Conservation (phyloP, 2,329 filamentous ascomycete species). For the Aspergillus sp. region DNA sequence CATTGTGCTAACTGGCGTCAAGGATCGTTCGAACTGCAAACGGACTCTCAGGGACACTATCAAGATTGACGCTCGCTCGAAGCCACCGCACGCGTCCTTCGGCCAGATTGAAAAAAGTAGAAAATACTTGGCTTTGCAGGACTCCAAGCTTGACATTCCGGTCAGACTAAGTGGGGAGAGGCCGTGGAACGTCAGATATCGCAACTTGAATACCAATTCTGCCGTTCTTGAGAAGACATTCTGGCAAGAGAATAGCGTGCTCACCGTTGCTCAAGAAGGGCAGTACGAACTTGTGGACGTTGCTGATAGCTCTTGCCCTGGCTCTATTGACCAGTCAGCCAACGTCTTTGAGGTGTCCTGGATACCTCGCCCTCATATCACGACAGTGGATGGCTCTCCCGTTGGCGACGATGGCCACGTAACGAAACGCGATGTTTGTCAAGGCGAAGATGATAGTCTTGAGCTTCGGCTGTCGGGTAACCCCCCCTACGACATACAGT, state of each 20-base stretch:
- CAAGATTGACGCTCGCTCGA: conserved; percentile 82
- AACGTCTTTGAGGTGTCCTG: conserved; percentile 79
- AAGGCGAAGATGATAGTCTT: conserved; percentile 88
- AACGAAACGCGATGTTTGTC: conserved; percentile 81
- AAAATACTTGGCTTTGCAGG: conserved; percentile 73
- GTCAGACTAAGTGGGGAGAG: conserved; percentile 81
- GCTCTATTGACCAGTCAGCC: conserved; percentile 72
- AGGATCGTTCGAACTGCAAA: conserved; percentile 83
- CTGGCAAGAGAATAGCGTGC: conserved; percentile 65
- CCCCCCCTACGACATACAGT: conserved; percentile 80
- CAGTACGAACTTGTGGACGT: conserved; percentile 79
- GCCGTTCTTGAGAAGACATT: conserved; percentile 53
- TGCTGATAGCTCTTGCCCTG: conserved; percentile 77
- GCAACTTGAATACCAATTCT: conserved; percentile 61
- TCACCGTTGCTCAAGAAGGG: conserved; percentile 68
- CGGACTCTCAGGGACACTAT: conserved; percentile 81
- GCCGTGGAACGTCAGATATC: conserved; percentile 80
- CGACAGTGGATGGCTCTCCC: conserved; percentile 52
- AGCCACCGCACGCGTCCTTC: conserved; percentile 84
- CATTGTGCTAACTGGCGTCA: conserved; percentile 79
- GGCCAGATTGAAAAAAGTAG: conserved; percentile 81
- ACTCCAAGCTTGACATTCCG: conserved; percentile 72
- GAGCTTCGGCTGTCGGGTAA: conserved; percentile 79
- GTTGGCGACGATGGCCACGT: conserved; percentile 60
- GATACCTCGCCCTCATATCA: conserved; percentile 76